Conservation (phyloP, 2,329 filamentous ascomycete genomes). For the Exophiala mesophila region DNA sequence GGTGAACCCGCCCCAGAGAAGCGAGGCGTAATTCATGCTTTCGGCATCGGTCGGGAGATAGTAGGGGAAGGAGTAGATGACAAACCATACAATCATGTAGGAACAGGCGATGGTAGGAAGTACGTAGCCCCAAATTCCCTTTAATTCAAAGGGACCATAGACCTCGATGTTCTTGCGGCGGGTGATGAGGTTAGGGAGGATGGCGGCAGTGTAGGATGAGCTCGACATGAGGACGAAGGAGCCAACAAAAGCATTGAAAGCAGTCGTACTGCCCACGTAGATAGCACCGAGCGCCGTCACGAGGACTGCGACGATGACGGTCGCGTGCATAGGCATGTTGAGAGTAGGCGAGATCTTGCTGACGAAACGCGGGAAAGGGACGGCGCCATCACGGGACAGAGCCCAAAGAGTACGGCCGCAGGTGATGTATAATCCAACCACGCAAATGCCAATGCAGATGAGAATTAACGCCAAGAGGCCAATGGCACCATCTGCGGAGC, state of each 20-base stretch:
- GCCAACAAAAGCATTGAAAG: constrained; percentile 55
- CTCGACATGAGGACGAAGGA: constrained; percentile 56
- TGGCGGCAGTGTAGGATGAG: constrained; percentile 53
- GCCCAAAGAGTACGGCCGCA: constrained; percentile 60
- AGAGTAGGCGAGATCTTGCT: constrained; percentile 43
- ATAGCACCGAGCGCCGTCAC: constrained; percentile 53
- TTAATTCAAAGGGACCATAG: constrained; percentile 50
- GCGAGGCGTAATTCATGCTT: constrained; percentile 52
- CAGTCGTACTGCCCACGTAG: constrained; percentile 36
- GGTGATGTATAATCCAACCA: constrained; percentile 56
- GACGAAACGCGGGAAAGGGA: constrained; percentile 48
- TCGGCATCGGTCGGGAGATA: constrained; percentile 41
- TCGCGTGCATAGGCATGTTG: constrained; percentile 54
- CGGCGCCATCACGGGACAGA: constrained; percentile 54
- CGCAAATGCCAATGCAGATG: constrained; percentile 49
- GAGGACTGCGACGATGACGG: constrained; percentile 46
- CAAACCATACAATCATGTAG: constrained; percentile 52
- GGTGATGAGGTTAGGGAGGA: constrained; percentile 48
- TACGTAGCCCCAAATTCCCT: constrained; percentile 43
- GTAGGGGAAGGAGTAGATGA: constrained; percentile 57
- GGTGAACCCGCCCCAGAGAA: constrained; percentile 50
- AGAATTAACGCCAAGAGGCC: constrained; percentile 53
- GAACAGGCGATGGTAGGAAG: constrained; percentile 49
- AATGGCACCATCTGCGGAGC: constrained; percentile 47
- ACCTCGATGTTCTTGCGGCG: constrained; percentile 47